A percentile compares a stretch with the other conserved stretches of the same genome.
Evolutionary conservation across 2,329 filamentous ascomycete species (phyloP).

Genomic region (Cercospora sp.): DNA sequence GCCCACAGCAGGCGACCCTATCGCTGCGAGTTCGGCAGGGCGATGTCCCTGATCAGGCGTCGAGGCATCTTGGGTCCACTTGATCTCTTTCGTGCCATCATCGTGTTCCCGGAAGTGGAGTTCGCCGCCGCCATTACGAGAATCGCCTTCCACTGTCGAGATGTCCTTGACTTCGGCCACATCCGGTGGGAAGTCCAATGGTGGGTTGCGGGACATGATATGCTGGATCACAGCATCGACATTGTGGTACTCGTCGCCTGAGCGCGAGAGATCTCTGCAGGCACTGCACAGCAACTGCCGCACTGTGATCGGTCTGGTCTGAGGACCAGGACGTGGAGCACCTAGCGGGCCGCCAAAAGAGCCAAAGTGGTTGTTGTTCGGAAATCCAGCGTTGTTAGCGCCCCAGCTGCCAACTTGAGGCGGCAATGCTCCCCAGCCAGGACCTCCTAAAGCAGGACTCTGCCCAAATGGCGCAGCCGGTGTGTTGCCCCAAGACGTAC

Average conservation of each 20-base stretch:
- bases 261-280: slow-evolving; percentile 63
- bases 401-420: slow-evolving; percentile 34
- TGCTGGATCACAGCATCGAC: slow-evolving; percentile 63
- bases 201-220: slow-evolving; percentile 60
- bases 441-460: slow-evolving; percentile 37
- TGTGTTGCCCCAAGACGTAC: slow-evolving; percentile 47
- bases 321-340: slow-evolving; percentile 29
- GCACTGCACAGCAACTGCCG: slow-evolving; percentile 75
- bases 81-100: slow-evolving; percentile 43
- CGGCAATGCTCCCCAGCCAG: slow-evolving; percentile 44
- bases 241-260: slow-evolving; percentile 66
- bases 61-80: slow-evolving; percentile 40
- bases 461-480: slow-evolving; percentile 44
- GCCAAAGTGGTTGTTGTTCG: slow-evolving; percentile 43
- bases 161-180: slow-evolving; percentile 75
- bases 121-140: slow-evolving; percentile 83
- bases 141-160: slow-evolving; percentile 86
- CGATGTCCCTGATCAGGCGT: slow-evolving; percentile 35
- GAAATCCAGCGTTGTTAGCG: slow-evolving; percentile 50
- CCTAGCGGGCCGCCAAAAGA: slow-evolving; percentile 45
- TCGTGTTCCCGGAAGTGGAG: slow-evolving; percentile 65
- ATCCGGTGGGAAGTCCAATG: slow-evolving; percentile 57
- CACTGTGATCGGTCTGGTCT: slow-evolving; percentile 62
- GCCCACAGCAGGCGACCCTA: slow-evolving; percentile 49
- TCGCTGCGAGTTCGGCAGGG: slow-evolving; percentile 45